A percentile compares a stretch with the other conserved stretches of the same genome.
Conservation (phyloP, 2,329 filamentous ascomycete species). For the Colletotrichum costaricense region DNA sequence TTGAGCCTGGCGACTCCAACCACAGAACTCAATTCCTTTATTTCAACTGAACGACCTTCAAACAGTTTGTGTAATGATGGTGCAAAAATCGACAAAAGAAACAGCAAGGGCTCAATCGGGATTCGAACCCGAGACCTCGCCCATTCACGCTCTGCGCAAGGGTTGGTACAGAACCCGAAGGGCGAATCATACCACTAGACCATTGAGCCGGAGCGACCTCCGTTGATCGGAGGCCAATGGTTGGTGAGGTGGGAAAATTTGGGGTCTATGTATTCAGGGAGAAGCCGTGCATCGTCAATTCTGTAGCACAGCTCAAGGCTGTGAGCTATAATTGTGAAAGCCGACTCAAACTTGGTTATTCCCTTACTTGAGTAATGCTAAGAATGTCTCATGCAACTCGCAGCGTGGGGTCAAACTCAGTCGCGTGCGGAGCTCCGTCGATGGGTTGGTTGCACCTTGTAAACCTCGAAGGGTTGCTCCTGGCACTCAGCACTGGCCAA, state of each 20-base stretch:
- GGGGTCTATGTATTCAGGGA: fast-evolving
- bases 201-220: conserved; percentile 15
- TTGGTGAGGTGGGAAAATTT: fast-evolving
- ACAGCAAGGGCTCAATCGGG: conserved; percentile 26
- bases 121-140: conserved; percentile 34
- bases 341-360: neutral
- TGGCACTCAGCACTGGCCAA: neutral
- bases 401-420: too few species aligned
- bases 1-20: too few species aligned
- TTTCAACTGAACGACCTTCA: too few species aligned
- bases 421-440: too few species aligned
- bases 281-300: neutral
- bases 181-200: conserved; percentile 37
- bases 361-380: too few species aligned
- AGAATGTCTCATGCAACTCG: too few species aligned
- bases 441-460: too few species aligned
- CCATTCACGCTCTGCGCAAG: conserved; percentile 15
- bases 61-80: too few species aligned
- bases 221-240: neutral
- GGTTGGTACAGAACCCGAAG: conserved; percentile 23
- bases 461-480: neutral
- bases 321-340: neutral
- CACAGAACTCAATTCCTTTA: too few species aligned
- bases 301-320: too few species aligned
- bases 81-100: neutral